Evolutionary conservation across 768 basidiomycete species (phyloP).

Genomic region (Lactarius evosmus): DNA sequence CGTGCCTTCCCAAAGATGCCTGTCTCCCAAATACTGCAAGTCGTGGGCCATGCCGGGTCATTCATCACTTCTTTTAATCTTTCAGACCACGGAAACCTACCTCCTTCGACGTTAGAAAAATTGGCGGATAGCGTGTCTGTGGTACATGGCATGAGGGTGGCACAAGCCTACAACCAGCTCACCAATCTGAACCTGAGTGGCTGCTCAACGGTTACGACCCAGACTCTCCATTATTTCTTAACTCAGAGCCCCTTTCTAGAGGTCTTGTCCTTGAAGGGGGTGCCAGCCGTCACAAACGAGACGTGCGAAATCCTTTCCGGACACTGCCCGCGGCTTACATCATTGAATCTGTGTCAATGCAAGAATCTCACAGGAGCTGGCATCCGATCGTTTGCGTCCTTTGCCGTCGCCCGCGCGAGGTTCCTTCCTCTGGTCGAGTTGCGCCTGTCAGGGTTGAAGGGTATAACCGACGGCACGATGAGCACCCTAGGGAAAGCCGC

Average conservation of each 20-base stretch:
- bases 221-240: conserved; percentile 67
- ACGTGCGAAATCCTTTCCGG: conserved; percentile 67
- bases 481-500: conserved; percentile 62
- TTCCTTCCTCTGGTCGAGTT: conserved; percentile 58
- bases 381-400: conserved; percentile 46
- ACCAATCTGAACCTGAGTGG: conserved; percentile 69
- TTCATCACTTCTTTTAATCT: conserved; percentile 64
- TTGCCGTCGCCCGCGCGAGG: conserved; percentile 46
- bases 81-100: conserved; percentile 54
- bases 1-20: conserved; percentile 58
- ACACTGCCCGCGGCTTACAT: conserved; percentile 52
- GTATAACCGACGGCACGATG: conserved; percentile 59
- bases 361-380: conserved; percentile 62
- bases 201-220: conserved; percentile 61
- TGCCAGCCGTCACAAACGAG: conserved; percentile 64
- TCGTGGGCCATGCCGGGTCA: conserved; percentile 55
- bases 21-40: conserved; percentile 46
- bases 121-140: conserved; percentile 56
- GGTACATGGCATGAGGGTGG: conserved; percentile 35
- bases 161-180: conserved; percentile 58
- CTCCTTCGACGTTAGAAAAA: conserved; percentile 47
- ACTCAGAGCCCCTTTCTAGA: conserved; percentile 58
- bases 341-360: conserved; percentile 72
- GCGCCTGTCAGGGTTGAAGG: conserved; percentile 62
- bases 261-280: conserved; percentile 61